Base-by-base conservation (phyloP, 257 asterid genomes). In the Nicotiana obtusifolia region DNA sequence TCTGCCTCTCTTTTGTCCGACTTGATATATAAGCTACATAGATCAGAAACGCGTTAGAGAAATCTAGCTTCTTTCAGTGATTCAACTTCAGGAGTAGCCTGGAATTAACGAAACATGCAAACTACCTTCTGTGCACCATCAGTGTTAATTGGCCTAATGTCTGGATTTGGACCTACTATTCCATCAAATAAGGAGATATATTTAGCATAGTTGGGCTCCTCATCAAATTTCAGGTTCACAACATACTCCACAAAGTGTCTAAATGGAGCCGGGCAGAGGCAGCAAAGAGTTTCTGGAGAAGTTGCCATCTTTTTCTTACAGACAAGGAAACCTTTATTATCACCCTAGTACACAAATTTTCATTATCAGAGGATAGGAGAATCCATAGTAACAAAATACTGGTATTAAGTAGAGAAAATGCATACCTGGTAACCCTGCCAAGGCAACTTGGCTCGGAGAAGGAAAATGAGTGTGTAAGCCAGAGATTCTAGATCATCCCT, bases 281-380 rank as follows among this genome's bases (percentile, higher is more conserved):
- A 86, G 81, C 94, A 92, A 54, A 90, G 91, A 66, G 88, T 65
- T 73, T 90, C 93, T 14, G 97, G 92, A 64, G 94, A 92, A 31
- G 93, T 92, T 73, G 89, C 87, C 97, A 90, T 90, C 89, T 92
- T 92, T 87, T 90, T 91, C 81, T 92, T 92, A 88, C 97, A 92
- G 49, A 92, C 94, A 28, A 90, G 89, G 82, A 90, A 92, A 65
- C 97, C 89, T 79, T 92, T 92, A 82, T 92, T 92, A 64, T 90
- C 94, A 64, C 97, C 97, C 96, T 91, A 68, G 56, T 33, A 53
- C 41, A 81, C 56, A 78, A 54, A 76, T 1, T 64, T 82, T 3
- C 67, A 54, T 28, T 80, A 20, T 80, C 35, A 41, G 60, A 62
- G 64, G 28, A 79, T 41, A 54, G 59, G 24, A 62, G 35, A 57